Base-by-base conservation (phyloP, 225 moss, liverwort and hornwort species). In the Climacium dendroides region DNA sequence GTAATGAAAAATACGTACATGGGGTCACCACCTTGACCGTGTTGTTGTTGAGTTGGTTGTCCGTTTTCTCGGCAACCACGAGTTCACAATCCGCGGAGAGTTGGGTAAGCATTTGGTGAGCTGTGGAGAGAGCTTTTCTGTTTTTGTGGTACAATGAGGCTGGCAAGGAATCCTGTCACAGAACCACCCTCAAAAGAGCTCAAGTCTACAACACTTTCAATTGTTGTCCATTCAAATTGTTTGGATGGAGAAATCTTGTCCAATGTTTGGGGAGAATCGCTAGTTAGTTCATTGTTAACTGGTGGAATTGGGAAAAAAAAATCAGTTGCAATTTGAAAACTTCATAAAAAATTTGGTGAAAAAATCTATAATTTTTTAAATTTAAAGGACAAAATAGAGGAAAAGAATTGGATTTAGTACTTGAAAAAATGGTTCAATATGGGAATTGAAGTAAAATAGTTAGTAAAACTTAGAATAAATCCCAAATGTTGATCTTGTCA, bases 81-180 rank as follows among this genome's bases (percentile, higher is more conserved):
- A 89, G 73, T 73, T 89, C 90, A 12, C 87, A 88, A 5, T 90
- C 90, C 0, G 65, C 29, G 13, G 89, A 76, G 19, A 93, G 59
- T 67, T 93, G 89, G 6, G 78, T 85, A 3, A 93, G 85, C 93
- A 93, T 93, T 86, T 89, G 63, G 35, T 86, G 76, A 6, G 50
- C 34, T 15, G 89, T 83, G 7, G 83, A 77, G 10, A 93, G 32
- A 13, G 91, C 83, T 7, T 77, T 85, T 76, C 45, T 85, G 73
- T 57, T 90, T 28, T 65, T 62, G 50, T 29, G 83, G 71, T 89
- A 83, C 1, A 89, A 65, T 3, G 83, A 80, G 39, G 75, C 50
- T 78, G 89, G 89, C 85, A 91, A 85, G 63, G 85, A 87, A 54
- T 91, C 90, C 91, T 93, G 87, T 34, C 74, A 85, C 77, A 8